Percentiles rank a stretch among this genome's conserved stretches.
phyloP scores from a whole-genome alignment of 371 early-diverging fungal species.

The Mortierella sp. region DNA sequence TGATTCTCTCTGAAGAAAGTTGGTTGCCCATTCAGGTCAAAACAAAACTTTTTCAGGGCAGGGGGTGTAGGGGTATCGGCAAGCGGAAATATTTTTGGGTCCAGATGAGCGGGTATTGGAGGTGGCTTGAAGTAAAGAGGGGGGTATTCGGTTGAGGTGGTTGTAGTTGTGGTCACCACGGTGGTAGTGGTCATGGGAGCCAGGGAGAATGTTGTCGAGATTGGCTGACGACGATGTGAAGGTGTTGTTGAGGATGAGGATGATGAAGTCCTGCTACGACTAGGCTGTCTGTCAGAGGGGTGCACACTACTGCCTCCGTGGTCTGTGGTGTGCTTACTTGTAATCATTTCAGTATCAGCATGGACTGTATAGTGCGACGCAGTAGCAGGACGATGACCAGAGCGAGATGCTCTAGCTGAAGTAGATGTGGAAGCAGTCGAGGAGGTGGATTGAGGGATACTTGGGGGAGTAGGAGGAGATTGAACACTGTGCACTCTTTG shows the following conservation, averaged over 20 bases:
- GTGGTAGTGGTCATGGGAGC: constrained; percentile 63
- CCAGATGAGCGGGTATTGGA: constrained; percentile 57
- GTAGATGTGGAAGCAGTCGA: constrained; percentile 13
- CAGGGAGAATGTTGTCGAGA: constrained; percentile 57
- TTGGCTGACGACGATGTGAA: constrained; percentile 38
- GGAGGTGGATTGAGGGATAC: constrained; percentile 20
- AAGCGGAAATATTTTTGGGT: constrained; percentile 68
- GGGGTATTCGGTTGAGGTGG: constrained; percentile 71
- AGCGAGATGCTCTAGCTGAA: constrained; percentile 23
- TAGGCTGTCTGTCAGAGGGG: background rate
- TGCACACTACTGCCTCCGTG: constrained; percentile 6
- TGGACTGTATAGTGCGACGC: background rate
- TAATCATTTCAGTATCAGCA: constrained; percentile 17
- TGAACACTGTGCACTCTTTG: constrained; percentile 28
- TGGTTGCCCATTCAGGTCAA: constrained; percentile 72
- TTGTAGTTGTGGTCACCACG: constrained; percentile 74
- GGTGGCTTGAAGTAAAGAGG: constrained; percentile 65
- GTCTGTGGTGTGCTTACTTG: background rate
- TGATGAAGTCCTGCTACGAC: constrained; percentile 19
- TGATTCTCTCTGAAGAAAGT: constrained; percentile 70
- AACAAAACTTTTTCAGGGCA: constrained; percentile 70
- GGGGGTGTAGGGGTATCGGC: constrained; percentile 73
- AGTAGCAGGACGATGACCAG: constrained; percentile 18
- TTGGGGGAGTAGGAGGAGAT: constrained; percentile 46
- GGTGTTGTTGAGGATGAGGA: constrained; percentile 8